Evolutionary conservation across 2,329 filamentous ascomycete species (phyloP), one percentile per base, ranked within the genome.

Genomic region (Aspergillus quadrilineatus): DNA sequence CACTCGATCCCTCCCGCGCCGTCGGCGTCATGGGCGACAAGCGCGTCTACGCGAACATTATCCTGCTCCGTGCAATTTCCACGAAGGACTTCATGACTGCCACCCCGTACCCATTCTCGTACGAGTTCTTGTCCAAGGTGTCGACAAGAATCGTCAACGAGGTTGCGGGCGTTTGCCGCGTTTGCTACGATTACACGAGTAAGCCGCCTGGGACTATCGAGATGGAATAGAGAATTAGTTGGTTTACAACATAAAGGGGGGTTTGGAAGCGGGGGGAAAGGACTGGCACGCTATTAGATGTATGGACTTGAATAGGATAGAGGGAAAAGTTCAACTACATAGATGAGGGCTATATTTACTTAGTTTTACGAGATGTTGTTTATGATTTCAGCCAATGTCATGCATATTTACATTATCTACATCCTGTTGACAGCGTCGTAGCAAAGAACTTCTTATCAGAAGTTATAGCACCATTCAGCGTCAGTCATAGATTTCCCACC

Each of bases 71-170:
- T 57, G 86, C 85, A 2, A 85, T 88, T 3, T 78, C 82, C 66
- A 88, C 72, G 12, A 80, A 77, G 3, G 85, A 90, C 63, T 89
- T 90, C 72, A 92, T 92, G 89, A 89, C 83, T 1, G 88, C 88
- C 26, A 83, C 90, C 69, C 82, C 84, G 56, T 91, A 83, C 72
- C 80, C 84, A 41, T 90, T 90, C 66, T 77, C 83, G 50, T 82
- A 82, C 60, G 78, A 80, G 30, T 85, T 91, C 67, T 77, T 92
- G 63, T 84, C 85, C 73, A 77, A 77, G 58, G 85, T 91, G 29
- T 82, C 82, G 45, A 82, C 79, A 12, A 79, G 87, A 58, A 92
- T 92, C 66, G 83, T 89, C 57, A 93, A 91, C 67, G 87, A 90
- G 74, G 87, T 92, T 1, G 78, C 87, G 50, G 89, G 89, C 7